Evolutionary conservation across 768 basidiomycete genomes (phyloP), one percentile per base, ranked within the genome.

Genomic region (Podaxis carcinomalis): DNA sequence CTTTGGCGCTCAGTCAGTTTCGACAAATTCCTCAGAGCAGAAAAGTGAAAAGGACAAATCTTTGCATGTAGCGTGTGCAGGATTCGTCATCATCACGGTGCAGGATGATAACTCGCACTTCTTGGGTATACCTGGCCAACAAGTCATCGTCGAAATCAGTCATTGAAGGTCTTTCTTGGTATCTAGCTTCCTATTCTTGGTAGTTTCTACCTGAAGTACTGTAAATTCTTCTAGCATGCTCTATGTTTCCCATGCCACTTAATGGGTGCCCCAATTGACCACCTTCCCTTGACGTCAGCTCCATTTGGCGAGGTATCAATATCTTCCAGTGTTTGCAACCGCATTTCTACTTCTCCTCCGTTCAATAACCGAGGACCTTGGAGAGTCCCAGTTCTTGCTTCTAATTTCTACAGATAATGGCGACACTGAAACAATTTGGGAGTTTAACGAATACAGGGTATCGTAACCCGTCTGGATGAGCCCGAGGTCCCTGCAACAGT

Each of bases 71-170:
- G 1, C 21, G 16, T 73, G 73, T 57, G 65, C 64, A 35, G 72
- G 73, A 1, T 65, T 27, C 4, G 62, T 74, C 1, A 64, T 40
- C 11, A 62, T 74, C 13, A 65, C 63, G 1, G 69, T 62, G 7
- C 59, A 64, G 2, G 62, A 67, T n/a, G 72, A 73, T 47, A 27
- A 14, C 16, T 66, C 72, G 21, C 72, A 73, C 67, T 64, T 65
- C 3, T 49, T 70, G 37, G 66, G 65, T 1, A 66, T 73, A 32
- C n/a, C 61, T 6, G 72, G 72, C 10, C 73, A 74, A 54, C 66
- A 68, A 23, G 66, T 74, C 23, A 57, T 59, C 1, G 65, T 74
- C 5, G 27, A 46, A 25, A 53, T 60, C 27, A 21, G 28, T 3
- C 59, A 60, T 19, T 53, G n/a, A 52, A 23, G 19, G 19, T 14